Conservation (phyloP, 257 asterid species). For the Solanum peruvianum region DNA sequence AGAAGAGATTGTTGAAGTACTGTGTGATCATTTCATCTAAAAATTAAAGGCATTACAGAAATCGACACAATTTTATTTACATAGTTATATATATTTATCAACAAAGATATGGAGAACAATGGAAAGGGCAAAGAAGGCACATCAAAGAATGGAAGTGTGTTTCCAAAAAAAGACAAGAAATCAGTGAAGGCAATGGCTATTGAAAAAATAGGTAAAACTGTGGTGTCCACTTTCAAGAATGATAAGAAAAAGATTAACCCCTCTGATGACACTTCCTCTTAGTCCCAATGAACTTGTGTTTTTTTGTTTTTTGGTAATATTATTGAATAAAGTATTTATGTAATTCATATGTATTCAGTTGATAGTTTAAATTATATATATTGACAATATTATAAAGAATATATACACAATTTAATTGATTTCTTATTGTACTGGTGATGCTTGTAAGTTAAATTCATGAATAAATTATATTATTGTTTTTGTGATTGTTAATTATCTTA, state of each 20-base stretch:
- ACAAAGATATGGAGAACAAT: too few relatives aligned
- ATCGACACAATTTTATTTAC: too few relatives aligned
- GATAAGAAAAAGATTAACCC: neutral
- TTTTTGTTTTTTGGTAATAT: neutral
- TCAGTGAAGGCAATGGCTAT: neutral
- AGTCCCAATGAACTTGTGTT: neutral
- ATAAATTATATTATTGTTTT: neutral
- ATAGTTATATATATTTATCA: too few relatives aligned
- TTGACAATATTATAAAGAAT: neutral
- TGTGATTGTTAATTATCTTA: neutral
- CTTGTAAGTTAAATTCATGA: neutral
- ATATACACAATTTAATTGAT: neutral
- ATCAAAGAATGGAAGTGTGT: too few relatives aligned
- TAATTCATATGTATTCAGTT: neutral
- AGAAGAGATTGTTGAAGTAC: too few relatives aligned
- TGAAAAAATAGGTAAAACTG: neutral
- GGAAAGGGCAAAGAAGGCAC: neutral
- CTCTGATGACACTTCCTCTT: neutral
- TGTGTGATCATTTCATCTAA: too few relatives aligned
- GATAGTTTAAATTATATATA: neutral
- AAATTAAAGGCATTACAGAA: too few relatives aligned
- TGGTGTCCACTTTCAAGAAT: too few relatives aligned
- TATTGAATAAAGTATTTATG: neutral
- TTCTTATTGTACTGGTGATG: neutral
- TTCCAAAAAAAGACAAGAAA: neutral